phyloP scores from a whole-genome alignment of 2,329 filamentous ascomycete species.

The Simplicillium sp. region DNA sequence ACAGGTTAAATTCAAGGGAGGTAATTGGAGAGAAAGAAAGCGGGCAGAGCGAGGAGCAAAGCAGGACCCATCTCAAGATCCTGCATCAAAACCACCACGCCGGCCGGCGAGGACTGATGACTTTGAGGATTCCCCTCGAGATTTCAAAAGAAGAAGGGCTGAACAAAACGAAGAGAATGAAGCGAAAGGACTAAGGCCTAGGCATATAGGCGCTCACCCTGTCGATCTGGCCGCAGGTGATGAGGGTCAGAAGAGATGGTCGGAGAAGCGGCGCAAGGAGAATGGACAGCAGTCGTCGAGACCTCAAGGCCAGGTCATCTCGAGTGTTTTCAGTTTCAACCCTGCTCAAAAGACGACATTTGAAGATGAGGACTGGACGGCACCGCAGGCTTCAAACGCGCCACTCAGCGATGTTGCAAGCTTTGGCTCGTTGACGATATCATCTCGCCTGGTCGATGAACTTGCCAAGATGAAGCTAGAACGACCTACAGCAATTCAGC shows the following conservation, averaged over 20 bases:
- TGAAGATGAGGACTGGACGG: constrained; percentile 41
- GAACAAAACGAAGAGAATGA: constrained; percentile 10
- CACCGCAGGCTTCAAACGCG: constrained; percentile 76
- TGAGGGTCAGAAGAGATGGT: neutral
- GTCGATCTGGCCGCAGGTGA: constrained; percentile 3
- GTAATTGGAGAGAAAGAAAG: constrained; percentile 84
- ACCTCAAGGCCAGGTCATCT: constrained; percentile 55
- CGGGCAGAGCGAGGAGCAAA: constrained; percentile 42
- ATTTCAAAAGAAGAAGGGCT: constrained; percentile 36
- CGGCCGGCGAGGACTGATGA: constrained; percentile 8
- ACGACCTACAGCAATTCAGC: constrained; percentile 89
- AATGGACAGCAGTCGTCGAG: constrained; percentile 2
- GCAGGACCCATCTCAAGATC: constrained; percentile 10
- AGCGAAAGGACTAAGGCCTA: neutral
- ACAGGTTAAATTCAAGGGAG: constrained; percentile 67
- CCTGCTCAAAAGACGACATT: constrained; percentile 59
- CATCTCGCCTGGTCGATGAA: constrained; percentile 70
- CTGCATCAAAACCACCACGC: constrained; percentile 2
- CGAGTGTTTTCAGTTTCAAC: constrained; percentile 87
- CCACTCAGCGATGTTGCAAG: constrained; percentile 77
- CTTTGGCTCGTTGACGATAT: constrained; percentile 79
- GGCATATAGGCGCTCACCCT: neutral
- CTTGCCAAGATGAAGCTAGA: constrained; percentile 81
- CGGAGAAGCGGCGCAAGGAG: neutral
- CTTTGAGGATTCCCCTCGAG: constrained; percentile 20